These are phyloP conservation scores for Primulina tabacum DNA, from an alignment of 257 asterid genomes.

Conservation along the genomic window DNA sequence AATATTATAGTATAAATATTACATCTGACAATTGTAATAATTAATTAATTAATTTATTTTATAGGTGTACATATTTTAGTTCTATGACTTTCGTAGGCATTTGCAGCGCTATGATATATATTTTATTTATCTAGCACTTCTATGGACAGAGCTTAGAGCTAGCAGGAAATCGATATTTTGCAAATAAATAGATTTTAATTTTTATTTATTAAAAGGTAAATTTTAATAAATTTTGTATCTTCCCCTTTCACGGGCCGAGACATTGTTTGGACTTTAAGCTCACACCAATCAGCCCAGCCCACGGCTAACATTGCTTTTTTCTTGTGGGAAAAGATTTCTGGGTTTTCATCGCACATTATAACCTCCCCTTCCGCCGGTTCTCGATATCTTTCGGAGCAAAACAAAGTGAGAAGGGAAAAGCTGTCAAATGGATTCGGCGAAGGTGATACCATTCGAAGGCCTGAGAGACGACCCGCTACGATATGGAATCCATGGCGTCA, in stretches of 20 bases:
- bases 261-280: background rate
- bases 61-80: background rate
- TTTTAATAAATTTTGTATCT: too few species aligned
- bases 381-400: slow-evolving; percentile 13
- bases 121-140: too few species aligned
- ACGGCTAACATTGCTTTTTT: slow-evolving; percentile 8
- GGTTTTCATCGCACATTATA: background rate
- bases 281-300: slow-evolving; percentile 6
- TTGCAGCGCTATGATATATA: background rate
- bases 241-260: too few species aligned
- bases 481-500: slow-evolving; percentile 80
- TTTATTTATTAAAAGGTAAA: too few species aligned
- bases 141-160: background rate
- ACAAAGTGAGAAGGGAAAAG: background rate
- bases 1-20: too few species aligned
- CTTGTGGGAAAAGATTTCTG: slow-evolving; percentile 37
- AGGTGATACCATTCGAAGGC: slow-evolving; percentile 44
- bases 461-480: slow-evolving; percentile 48
- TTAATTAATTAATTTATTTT: too few species aligned
- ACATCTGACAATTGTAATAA: background rate
- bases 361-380: slow-evolving; percentile 11
- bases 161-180: too few species aligned
- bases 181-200: too few species aligned
- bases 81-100: background rate
- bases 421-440: slow-evolving; percentile 46